Conservation (phyloP, 2,329 filamentous ascomycete species). For the Phialocephala sp. region DNA sequence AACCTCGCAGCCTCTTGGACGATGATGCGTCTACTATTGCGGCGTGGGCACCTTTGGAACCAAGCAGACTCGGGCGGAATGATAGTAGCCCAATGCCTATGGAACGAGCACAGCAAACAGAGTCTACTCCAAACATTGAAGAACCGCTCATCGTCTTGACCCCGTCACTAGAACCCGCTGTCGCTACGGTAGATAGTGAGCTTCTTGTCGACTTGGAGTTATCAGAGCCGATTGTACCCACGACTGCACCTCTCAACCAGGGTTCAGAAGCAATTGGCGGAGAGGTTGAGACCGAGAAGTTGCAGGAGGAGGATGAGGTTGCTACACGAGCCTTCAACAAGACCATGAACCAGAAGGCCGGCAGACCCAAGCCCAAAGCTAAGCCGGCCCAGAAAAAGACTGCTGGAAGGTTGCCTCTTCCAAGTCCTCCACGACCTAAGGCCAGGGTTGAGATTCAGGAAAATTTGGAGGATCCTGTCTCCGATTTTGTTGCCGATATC, state of each 20-base stretch:
- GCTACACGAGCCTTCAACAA: constrained; percentile 30
- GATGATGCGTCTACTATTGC: constrained; percentile 1
- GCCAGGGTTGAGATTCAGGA: background rate
- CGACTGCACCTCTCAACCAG: background rate
- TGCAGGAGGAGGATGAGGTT: constrained; percentile 27
- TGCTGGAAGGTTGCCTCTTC: background rate
- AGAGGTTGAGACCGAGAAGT: background rate
- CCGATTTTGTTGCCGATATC: constrained; percentile 31
- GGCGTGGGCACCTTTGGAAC: background rate
- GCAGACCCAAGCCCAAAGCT: constrained; percentile 9
- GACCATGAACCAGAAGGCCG: constrained; percentile 38
- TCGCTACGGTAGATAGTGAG: background rate
- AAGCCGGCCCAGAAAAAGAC: background rate
- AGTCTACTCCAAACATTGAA: background rate
- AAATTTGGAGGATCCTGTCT: constrained; percentile 26
- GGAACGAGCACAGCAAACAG: background rate
- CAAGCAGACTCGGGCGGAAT: background rate
- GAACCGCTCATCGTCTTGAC: background rate
- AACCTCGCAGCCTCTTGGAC: background rate
- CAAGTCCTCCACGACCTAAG: background rate
- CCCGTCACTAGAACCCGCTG: background rate
- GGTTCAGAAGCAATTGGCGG: background rate
- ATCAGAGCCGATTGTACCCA: background rate
- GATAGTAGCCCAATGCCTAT: background rate
- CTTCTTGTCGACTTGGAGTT: background rate